Evolutionary conservation across 306 rosid species (phyloP), one percentile per base, ranked within the genome.

Genomic region (Adenanthera pavonina): DNA sequence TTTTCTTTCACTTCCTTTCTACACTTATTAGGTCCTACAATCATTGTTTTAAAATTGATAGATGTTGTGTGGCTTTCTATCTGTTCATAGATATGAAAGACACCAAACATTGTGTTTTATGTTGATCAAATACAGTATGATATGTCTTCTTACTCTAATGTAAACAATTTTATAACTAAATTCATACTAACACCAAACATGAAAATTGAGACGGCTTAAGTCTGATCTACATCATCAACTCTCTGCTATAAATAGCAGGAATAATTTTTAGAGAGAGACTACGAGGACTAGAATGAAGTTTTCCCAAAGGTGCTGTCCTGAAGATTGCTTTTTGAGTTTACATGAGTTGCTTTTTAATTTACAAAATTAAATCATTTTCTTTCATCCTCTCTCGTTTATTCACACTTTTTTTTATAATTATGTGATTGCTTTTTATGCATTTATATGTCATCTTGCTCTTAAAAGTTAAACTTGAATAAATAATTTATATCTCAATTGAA

Each of bases 341-440:
- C 43, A 13, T 70, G 25, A 7, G n/a, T 46, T 69, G 3, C 44
- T 57, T 59, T 25, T 3, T 6, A 6, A 69, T 34, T 20, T 68
- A 34, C 41, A 1, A 8, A 78, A 20, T 67, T 11, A 40, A 54
- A 7, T 17, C 4, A 4, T 17, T 72, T 46, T 30, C 19, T 41
- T 36, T 36, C 35, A 12, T 57, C 30, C 47, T 49, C 34, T 47
- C 52, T 72, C 44, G 30, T n/a, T 68, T 52, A 40, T 11, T 40
- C 35, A 10, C 72, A 3, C 35, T 40, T 19, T 44, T 19, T 44
- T 73, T 4, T n/a, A 57, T 61, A 16, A 44, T 57, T 41, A 71
- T 35, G 69, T 64, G 79, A 56, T 72, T 78, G 49, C 78, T 59
- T 33, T 47, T 43, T 81, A 15, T 75, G n/a, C 52, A 8, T 62